A percentile compares a stretch with the other conserved stretches of the same genome.
Evolutionary conservation across 2,329 filamentous ascomycete genomes (phyloP).

Genomic region (Clonostachys byssicola): DNA sequence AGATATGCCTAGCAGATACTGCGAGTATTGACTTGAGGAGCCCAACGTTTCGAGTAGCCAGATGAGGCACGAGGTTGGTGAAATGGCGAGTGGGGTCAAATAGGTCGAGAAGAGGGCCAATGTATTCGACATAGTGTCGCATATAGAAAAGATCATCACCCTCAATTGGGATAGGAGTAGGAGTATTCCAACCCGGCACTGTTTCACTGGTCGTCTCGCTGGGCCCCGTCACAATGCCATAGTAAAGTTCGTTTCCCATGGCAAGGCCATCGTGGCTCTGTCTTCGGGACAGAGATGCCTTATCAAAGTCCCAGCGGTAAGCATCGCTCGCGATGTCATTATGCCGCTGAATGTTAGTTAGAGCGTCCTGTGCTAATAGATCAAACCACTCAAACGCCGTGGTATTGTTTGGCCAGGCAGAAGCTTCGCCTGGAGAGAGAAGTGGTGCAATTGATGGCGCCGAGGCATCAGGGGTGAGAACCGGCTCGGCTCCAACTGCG

Average conservation of each 20-base stretch:
- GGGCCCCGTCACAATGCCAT: too few relatives aligned
- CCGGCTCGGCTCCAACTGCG: too few relatives aligned
- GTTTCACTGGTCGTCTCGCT: too few relatives aligned
- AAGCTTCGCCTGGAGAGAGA: too few relatives aligned
- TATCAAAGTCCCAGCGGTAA: background rate
- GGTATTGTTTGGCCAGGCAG: too few relatives aligned
- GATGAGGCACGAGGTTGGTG: conserved; percentile 7
- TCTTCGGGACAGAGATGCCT: background rate
- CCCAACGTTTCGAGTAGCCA: conserved; percentile 6
- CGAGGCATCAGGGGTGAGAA: too few relatives aligned
- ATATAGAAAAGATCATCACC: conserved; percentile 3
- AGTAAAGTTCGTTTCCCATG: too few relatives aligned
- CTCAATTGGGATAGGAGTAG: too few relatives aligned
- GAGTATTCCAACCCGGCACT: too few relatives aligned
- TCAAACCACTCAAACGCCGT: background rate
- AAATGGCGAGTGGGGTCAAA: conserved; percentile 8
- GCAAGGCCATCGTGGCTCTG: background rate
- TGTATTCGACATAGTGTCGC: conserved; percentile 6
- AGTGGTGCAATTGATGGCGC: too few relatives aligned
- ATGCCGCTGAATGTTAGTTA: background rate
- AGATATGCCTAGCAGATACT: conserved; percentile 5
- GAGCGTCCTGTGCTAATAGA: background rate
- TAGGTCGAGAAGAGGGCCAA: conserved; percentile 7
- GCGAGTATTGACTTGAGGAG: conserved; percentile 8
- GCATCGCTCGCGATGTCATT: background rate